Conservation (phyloP, 345 rosid species). For the Draba incana region DNA sequence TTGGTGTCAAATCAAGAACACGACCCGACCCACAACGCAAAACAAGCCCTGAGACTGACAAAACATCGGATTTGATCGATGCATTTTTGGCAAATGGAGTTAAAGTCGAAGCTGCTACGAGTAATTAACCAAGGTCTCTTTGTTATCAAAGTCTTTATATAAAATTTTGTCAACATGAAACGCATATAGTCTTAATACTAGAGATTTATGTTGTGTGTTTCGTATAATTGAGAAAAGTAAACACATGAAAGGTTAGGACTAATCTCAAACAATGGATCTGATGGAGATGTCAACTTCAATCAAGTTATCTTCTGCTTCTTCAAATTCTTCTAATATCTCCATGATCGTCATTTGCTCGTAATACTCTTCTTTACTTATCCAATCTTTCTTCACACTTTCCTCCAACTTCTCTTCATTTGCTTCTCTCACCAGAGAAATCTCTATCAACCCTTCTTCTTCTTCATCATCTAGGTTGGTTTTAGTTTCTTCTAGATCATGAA, state of each 20-base stretch:
- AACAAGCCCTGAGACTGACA: conserved; percentile 24
- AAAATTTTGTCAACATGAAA: too few relatives aligned
- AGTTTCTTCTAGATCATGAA: conserved; percentile 29
- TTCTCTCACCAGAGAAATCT: conserved; percentile 50
- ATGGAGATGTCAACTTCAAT: conserved; percentile 77
- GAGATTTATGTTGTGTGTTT: neutral
- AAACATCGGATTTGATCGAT: conserved; percentile 41
- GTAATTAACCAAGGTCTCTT: conserved; percentile 20
- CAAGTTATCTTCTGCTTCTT: conserved; percentile 68
- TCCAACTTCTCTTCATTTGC: conserved; percentile 36
- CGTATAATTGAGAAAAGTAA: neutral
- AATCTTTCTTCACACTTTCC: conserved; percentile 33
- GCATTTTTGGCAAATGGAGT: conserved; percentile 39
- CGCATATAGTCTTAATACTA: neutral
- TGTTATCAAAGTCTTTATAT: neutral
- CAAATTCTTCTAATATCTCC: conserved; percentile 59
- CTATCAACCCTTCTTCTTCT: conserved; percentile 67
- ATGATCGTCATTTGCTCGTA: conserved; percentile 33
- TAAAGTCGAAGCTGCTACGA: conserved; percentile 24
- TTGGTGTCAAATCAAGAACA: conserved; percentile 52
- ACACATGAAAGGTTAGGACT: conserved; percentile 1
- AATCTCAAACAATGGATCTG: conserved; percentile 52
- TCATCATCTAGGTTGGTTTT: conserved; percentile 25
- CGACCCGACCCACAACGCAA: conserved; percentile 21
- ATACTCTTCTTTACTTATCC: conserved; percentile 43